Evolutionary conservation across 331 rosid species (phyloP), one percentile per base, ranked within the genome.

Genomic region (Rosa hybrid): DNA sequence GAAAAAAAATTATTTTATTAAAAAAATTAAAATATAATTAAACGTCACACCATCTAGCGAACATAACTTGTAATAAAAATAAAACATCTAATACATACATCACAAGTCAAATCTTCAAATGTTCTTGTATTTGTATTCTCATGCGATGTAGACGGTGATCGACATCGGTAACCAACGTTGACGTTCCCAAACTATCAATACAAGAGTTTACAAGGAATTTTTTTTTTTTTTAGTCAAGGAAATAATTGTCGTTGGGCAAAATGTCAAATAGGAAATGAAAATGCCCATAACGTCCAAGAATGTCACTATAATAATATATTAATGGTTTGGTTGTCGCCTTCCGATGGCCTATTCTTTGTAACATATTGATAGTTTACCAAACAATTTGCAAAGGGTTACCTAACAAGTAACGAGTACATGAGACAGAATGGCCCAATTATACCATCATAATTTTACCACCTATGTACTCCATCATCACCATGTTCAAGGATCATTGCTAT

Each of bases 81-180:
- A 34, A 3, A 34, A 34, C 39, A 34, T 34, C 39, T 34, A 34
- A 34, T 34, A 34, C 1, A 34, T 3, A 34, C 39, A 34, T 34
- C 39, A 34, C 39, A 34, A 3, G 11, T 2, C 49, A 64, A 34
- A 64, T 34, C 38, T 60, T 23, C 5, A 60, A 4, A n/a, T 34
- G 7, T 21, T 76, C 38, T 27, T 77, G 72, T 77, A 64, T 76
- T 46, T 34, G 71, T 65, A 34, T 17, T 34, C 71, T 57, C 48
- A 48, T 64, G 0, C 48, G 63, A 64, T 17, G 73, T 11, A 18
- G 80, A 64, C 21, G 13, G 76, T 12, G 16, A 38, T 3, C 20
- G 12, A 34, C 14, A 62, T 76, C 50, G 46, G 62, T 46, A 17
- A 68, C 39, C 11, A 25, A 9, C 51, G 30, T 41, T 42, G 70